Percentiles rank a stretch among this genome's conserved stretches.
Conservation (phyloP, 495 filamentous ascomycete species). For the Pyrenula massariospora region DNA sequence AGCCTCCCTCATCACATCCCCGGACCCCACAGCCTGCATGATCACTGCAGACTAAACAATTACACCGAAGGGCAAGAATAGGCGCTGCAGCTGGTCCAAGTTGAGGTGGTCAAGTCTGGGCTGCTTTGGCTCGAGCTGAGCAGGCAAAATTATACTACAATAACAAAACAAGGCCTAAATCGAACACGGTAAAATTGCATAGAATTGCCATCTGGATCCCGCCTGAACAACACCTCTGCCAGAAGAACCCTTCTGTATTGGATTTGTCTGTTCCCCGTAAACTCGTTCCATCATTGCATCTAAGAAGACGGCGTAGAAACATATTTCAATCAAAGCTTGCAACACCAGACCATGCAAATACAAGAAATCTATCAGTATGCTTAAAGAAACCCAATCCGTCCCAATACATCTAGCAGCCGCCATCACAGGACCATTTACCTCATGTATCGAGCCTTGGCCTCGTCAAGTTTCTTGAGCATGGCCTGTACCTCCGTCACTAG, state of each 20-base stretch:
- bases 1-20: neutral
- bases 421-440: neutral
- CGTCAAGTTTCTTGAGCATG: conserved; percentile 52
- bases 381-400: neutral
- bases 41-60: no score
- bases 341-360: neutral
- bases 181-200: no score
- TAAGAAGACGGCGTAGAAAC: neutral
- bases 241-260: neutral
- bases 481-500: conserved; percentile 66
- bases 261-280: neutral
- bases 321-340: neutral
- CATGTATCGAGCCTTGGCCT: conserved; percentile 2
- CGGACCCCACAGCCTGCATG: neutral
- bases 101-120: no score
- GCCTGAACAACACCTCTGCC: neutral
- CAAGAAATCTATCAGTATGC: neutral
- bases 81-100: no score
- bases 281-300: neutral
- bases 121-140: no score
- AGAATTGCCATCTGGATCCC: neutral
- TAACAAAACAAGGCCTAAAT: no score
- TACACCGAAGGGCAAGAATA: no score
- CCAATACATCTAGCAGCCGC: neutral
- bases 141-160: no score